Evolutionary conservation across 108 stramenopile genomes (phyloP).

Genomic region (Hondaea fermentalgiana): DNA sequence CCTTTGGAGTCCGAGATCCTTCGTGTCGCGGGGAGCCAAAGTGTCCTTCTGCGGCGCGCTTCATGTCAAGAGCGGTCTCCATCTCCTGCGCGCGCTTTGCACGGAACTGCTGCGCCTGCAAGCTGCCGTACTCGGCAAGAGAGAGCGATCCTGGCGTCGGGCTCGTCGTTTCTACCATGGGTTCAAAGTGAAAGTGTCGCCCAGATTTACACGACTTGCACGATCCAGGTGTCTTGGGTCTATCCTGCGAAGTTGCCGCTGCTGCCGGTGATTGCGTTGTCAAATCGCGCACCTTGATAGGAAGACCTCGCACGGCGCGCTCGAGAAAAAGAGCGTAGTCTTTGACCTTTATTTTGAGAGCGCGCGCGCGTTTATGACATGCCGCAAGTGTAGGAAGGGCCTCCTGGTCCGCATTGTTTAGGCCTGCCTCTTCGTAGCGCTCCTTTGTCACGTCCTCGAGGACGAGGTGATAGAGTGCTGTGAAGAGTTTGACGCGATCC

Average conservation of each 20-base stretch:
- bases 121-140: slow-evolving; percentile 3
- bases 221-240: background rate
- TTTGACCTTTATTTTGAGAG: background rate
- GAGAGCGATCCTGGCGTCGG: background rate
- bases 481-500: background rate
- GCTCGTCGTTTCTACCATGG: background rate
- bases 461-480: background rate
- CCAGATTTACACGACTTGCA: background rate
- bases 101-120: background rate
- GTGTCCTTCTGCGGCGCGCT: background rate
- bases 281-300: background rate
- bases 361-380: background rate
- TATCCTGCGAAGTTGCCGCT: background rate
- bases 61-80: background rate
- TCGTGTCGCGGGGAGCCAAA: background rate
- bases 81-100: background rate
- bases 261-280: background rate
- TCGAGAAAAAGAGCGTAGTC: background rate
- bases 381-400: background rate
- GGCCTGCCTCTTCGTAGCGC: background rate
- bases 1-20: background rate
- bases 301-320: background rate
- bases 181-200: background rate
- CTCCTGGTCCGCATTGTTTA: background rate
- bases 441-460: background rate